These are phyloP conservation scores for Calonectria henricotiae DNA, from an alignment of 2,329 filamentous ascomycete genomes.

Conservation along the genomic window DNA sequence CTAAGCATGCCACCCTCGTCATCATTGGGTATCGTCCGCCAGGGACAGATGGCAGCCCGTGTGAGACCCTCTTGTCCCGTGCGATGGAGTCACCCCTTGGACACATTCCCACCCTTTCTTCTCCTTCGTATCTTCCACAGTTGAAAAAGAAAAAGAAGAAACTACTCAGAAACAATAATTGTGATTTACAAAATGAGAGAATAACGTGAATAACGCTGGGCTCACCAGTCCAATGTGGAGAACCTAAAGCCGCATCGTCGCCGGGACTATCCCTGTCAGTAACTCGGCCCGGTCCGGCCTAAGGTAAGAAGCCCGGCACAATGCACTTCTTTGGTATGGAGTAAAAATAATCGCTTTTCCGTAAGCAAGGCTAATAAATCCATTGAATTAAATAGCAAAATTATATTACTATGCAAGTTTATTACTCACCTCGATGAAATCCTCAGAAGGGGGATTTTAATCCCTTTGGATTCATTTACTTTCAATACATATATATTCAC, in stretches of 20 bases:
- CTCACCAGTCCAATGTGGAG: slow-evolving; percentile 31
- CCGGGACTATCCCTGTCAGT: slow-evolving; percentile 39
- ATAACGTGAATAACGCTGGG: not conserved
- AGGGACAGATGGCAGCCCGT: slow-evolving; percentile 23
- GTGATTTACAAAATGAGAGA: slow-evolving; percentile 5
- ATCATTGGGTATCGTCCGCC: slow-evolving; percentile 28
- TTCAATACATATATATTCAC: too few relatives aligned
- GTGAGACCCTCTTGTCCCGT: slow-evolving; percentile 16
- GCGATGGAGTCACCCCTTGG: not conserved
- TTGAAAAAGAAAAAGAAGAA: not conserved
- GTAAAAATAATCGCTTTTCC: not conserved
- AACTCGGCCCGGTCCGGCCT: slow-evolving; percentile 50
- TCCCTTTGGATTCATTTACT: not conserved
- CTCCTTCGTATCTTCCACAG: not conserved
- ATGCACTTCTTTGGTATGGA: not conserved
- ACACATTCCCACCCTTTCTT: not conserved
- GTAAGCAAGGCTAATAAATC: not conserved
- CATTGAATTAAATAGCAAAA: not conserved
- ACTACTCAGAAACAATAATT: not conserved
- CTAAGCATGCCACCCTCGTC: slow-evolving; percentile 22
- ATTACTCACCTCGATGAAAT: not conserved
- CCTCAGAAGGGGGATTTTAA: not conserved
- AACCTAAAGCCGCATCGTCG: slow-evolving; percentile 37
- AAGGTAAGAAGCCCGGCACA: slow-evolving; percentile 15
- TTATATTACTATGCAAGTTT: not conserved